Evolutionary conservation across 2,329 filamentous ascomycete species (phyloP), one percentile per base, ranked within the genome.

Genomic region (Sarocladiaceae sp.): DNA sequence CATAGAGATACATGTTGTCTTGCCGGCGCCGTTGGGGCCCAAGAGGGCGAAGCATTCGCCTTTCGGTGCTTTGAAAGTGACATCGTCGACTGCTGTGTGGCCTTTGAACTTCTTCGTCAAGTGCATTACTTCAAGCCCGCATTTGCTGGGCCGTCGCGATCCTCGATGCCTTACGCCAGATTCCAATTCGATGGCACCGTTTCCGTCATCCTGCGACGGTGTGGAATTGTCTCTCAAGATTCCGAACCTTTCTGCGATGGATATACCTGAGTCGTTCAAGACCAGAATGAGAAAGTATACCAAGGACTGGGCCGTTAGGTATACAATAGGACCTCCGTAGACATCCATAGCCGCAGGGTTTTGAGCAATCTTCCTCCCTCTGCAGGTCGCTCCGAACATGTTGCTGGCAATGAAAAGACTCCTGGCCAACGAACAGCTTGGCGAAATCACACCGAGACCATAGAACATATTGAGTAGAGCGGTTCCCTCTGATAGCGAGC

Each of bases 311-410:
- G 88, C 35, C 40, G 85, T 72, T 1, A 94, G 74, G 58, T 91
- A 94, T 0, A 90, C 64, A 23, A 94, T 89, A 0, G 87, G 86
- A 0, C 85, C 85, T 23, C 89, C 89, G 53, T 88, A 95, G 15
- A 29, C 48, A 1, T 74, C 74, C 16, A 93, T 78, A 3, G 71
- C 78, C 7, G 78, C 83, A 0, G 86, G 82, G 51, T 87, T 81
- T 2, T 72, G 66, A 3, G 78, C 75, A 20, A 85, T 2, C 21
- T 43, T 65, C 13, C 69, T 48, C n/a, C 77, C 68, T 26, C 74
- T 78, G 60, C 89, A 95, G 3, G 85, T 73, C 0, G 85, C 72
- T 1, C 83, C 85, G 59, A 93, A 91, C 2, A 87, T 69, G 58
- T 95, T 95, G 48, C 94, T 70, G 0, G 80, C 73, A 2, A 91